Evolutionary conservation across 768 basidiomycete species (phyloP), one percentile per base, ranked within the genome.

Genomic region (Dentipellis fragilis): DNA sequence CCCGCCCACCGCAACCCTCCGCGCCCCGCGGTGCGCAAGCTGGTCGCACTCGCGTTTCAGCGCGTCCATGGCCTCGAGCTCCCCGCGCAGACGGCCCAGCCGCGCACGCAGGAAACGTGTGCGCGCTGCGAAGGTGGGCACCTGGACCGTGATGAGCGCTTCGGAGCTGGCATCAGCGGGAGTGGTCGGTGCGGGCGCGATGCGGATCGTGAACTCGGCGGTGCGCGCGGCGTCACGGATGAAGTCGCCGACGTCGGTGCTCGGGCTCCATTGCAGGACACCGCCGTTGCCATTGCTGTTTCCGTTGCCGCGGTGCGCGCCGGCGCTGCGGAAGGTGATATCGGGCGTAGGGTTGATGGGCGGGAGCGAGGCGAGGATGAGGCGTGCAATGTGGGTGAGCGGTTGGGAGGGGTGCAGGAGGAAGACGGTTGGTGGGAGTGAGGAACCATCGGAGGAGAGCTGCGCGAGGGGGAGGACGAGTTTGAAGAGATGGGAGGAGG

Each of bases 321-420:
- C 29, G 0, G 62, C 62, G 61, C 75, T 76, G 17, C 72, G 71
- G 63, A 80, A 81, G 23, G 78, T 75, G 19, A 82, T 68, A 7
- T 55, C 17, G 1, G 67, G 64, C 0, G 70, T 69, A 6, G 29
- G 29, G 29, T 29, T 6, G 0, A 66, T 62, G 10, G 72, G 70
- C 6, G 69, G 58, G 40, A 80, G 62, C 12, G 73, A 72, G 7
- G 77, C 73, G 4, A 73, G 66, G 22, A 87, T 83, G 40, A 85
- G 76, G 11, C 78, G 70, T 50, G 76, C 72, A 49, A 83, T 72
- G 63, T 88, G 84, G 1, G 80, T 82, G 6, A 87, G 75, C 0
- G 84, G 85, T 60, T 87, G 85, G 0, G 80, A 78, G 4, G 84
- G 84, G 57, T 86, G 85, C 0, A 87, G 72, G 6, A 87, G 76